These are phyloP conservation scores for Blastocystis hominis DNA, from an alignment of 352 stramenopile genomes.

Conservation along the genomic window DNA sequence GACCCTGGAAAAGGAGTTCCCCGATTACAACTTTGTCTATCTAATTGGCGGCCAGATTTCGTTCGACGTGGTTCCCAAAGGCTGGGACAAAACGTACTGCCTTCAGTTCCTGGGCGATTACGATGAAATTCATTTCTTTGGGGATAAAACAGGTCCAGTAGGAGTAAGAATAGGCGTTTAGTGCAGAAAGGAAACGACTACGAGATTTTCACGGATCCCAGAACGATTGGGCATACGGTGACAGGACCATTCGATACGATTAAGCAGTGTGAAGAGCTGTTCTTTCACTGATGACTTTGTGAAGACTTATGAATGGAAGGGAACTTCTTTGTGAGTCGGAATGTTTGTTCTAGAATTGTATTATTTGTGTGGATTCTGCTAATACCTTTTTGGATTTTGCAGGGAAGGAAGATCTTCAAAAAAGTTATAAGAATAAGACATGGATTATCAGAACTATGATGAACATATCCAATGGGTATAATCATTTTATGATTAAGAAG, in stretches of 20 bases:
- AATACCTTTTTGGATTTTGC: too few species aligned
- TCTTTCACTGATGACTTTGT: background rate
- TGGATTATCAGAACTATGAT: too few species aligned
- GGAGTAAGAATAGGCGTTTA: background rate
- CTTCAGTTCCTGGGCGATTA: slow-evolving; percentile 34
- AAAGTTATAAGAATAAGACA: too few species aligned
- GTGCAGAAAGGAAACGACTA: slow-evolving; percentile 32
- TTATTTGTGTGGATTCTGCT: too few species aligned
- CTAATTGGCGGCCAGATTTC: slow-evolving; percentile 49
- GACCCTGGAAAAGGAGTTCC: background rate
- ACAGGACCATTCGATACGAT: slow-evolving; percentile 28
- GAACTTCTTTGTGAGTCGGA: too few species aligned
- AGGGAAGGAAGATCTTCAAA: too few species aligned
- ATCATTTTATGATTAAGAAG: too few species aligned
- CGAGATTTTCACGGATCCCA: slow-evolving; percentile 30
- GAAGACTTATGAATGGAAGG: too few species aligned
- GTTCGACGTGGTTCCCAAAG: slow-evolving; percentile 47
- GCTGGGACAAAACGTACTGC: slow-evolving; percentile 57
- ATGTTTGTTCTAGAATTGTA: too few species aligned
- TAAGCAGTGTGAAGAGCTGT: background rate
- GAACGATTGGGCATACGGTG: slow-evolving; percentile 30
- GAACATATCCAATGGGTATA: too few species aligned
- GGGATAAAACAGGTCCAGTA: slow-evolving; percentile 35
- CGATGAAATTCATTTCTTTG: slow-evolving; percentile 55
- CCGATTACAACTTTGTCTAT: slow-evolving; percentile 34